Base-by-base conservation (phyloP, 2,329 filamentous ascomycete species). In the Sclerotinia subarctica region DNA sequence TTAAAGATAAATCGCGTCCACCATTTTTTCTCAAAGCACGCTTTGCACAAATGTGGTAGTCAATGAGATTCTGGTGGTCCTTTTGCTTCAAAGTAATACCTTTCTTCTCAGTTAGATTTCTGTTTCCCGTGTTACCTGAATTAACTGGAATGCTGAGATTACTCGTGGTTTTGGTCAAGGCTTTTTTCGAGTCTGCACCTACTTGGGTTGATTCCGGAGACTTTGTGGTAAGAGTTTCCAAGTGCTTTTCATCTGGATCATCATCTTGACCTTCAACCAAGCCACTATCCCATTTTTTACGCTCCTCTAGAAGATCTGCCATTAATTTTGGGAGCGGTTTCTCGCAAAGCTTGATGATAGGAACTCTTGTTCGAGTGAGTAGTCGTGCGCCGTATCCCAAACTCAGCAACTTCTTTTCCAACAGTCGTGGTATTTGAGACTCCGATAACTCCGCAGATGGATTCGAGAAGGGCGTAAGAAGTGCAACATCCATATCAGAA, bases 401-500 rank as follows among this genome's bases (percentile, higher is more conserved):
- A 21, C 90, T 84, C 6, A 96, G 82, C 17, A 96, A 84, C 3
- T 86, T 86, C 76, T 89, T 91, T 76, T 96, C 92, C 2, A 97
- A 79, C 8, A 94, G 76, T 32, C 91, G 85, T 1, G 92, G 92
- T 67, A 95, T 88, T 1, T 84, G 82, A 6, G 87, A 89, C 44
- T 84, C 83, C 21, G 83, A 77, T 19, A 81, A 81, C 70, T 87
- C 83, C 3, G 84, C 82, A 64, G 84, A 81, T 56, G 84, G 80
- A 26, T 78, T 76, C 1, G 90, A 89, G 60, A 83, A 79, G 4
- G 86, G 86, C 1, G 91, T 90, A 6, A 95, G 81, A 46, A 96
- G 84, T 11, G 90, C 91, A 42, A 97, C 85, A 78, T 97, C 94
- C 90, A 97, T 93, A 75, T 97, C 93, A 1, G 93, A 94, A n/a